Evolutionary conservation across 2,329 filamentous ascomycete genomes (phyloP).

Genomic region (Colletotrichum navitas): DNA sequence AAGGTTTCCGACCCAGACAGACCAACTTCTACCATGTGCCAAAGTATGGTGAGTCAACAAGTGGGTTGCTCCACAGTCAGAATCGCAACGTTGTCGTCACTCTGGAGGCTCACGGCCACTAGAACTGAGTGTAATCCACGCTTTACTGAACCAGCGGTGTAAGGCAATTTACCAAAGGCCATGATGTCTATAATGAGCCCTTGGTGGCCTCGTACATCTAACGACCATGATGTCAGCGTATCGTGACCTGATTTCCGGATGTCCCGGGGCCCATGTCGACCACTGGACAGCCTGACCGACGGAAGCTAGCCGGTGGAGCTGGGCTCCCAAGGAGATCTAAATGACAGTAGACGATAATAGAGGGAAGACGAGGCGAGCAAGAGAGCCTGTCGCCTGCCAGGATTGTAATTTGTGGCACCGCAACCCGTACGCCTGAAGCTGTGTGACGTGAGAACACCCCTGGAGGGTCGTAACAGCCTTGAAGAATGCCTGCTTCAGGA

Average conservation of each 20-base stretch:
- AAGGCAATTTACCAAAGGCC: conserved; percentile 17
- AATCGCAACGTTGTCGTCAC: conserved; percentile 16
- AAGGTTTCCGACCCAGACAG: conserved; percentile 9
- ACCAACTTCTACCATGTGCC: conserved; percentile 2
- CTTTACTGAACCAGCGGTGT: conserved; percentile 33
- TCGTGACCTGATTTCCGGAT: conserved; percentile 6
- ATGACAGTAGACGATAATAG: conserved; percentile 10
- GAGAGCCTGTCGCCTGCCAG: background rate
- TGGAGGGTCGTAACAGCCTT: conserved; percentile 17
- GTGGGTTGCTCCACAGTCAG: background rate
- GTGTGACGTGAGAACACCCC: conserved; percentile 22
- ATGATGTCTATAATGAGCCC: background rate
- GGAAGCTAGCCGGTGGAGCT: background rate
- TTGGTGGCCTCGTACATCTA: conserved; percentile 4
- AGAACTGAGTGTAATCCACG: conserved; percentile 1
- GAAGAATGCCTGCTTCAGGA: conserved; percentile 27
- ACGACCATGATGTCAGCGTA: conserved; percentile 9
- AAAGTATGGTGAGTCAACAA: conserved; percentile 10
- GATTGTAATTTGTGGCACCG: conserved; percentile 3
- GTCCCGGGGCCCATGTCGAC: conserved; percentile 17
- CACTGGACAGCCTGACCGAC: background rate
- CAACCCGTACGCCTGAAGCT: conserved; percentile 8
- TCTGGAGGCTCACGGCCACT: conserved; percentile 12
- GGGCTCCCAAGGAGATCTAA: background rate
- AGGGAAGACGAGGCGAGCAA: conserved; percentile 1